Percentiles rank a stretch among this genome's conserved stretches.
These are phyloP conservation scores for Tetrapisispora arboricola DNA, from an alignment of 805 yeast species.

Conservation along the genomic window DNA sequence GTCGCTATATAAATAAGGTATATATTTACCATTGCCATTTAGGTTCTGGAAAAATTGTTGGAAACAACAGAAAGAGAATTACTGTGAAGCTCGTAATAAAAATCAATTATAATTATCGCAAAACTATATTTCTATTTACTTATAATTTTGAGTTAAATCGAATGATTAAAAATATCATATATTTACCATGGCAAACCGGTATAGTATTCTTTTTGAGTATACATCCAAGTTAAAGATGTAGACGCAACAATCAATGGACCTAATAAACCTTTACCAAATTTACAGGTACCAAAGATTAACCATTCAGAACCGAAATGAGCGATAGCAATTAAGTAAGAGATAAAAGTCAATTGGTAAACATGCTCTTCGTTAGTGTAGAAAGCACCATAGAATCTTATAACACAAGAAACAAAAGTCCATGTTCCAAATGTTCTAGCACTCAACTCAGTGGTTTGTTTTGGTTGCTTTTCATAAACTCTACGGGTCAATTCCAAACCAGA, in stretches of 20 bases:
- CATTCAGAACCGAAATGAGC: slow-evolving; percentile 79
- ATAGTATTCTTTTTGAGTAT: slow-evolving; percentile 55
- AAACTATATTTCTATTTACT: not conserved
- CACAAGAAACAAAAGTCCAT: slow-evolving; percentile 84
- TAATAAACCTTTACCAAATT: slow-evolving; percentile 73
- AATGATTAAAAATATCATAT: not conserved
- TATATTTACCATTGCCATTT: not conserved
- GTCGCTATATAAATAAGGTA: not conserved
- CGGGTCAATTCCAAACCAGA: slow-evolving; percentile 67
- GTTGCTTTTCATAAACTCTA: slow-evolving; percentile 62
- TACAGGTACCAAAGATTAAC: slow-evolving; percentile 68
- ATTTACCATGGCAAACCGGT: slow-evolving; percentile 25
- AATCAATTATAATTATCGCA: too few relatives aligned
- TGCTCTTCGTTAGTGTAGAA: slow-evolving; percentile 58
- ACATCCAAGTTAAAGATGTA: slow-evolving; percentile 74
- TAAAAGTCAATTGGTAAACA: slow-evolving; percentile 67
- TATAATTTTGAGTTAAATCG: not conserved
- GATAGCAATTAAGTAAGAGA: slow-evolving; percentile 74
- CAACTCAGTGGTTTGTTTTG: slow-evolving; percentile 50
- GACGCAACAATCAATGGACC: slow-evolving; percentile 85
- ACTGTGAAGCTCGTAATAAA: too few relatives aligned
- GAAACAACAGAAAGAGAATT: too few relatives aligned
- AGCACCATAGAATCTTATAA: slow-evolving; percentile 83
- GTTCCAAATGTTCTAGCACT: slow-evolving; percentile 98
- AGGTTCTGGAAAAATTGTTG: too few relatives aligned